These are phyloP conservation scores for Geosmithia flava DNA, from an alignment of 2,329 filamentous ascomycete genomes.

Conservation along the genomic window DNA sequence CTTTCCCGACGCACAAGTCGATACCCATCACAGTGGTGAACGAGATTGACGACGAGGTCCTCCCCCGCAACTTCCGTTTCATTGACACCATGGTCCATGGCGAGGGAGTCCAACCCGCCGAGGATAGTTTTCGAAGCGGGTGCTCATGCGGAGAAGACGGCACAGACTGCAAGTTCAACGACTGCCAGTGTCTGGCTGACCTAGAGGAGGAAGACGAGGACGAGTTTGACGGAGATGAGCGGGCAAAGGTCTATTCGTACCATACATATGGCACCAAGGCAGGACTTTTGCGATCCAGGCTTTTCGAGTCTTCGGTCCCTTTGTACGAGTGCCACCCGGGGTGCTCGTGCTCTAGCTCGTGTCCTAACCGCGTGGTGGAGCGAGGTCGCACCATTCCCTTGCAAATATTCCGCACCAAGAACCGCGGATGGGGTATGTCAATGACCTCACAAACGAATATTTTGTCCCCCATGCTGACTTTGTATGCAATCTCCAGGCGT, in stretches of 20 bases:
- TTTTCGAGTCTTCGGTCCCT: slow-evolving; percentile 41
- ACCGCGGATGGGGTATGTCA: slow-evolving; percentile 61
- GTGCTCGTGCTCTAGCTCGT: slow-evolving; percentile 52
- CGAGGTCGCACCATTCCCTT: slow-evolving; percentile 58
- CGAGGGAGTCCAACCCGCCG: slow-evolving; percentile 45
- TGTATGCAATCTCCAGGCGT: slow-evolving; percentile 34
- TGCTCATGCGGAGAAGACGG: slow-evolving; percentile 52
- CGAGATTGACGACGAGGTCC: slow-evolving; percentile 37
- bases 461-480: background rate
- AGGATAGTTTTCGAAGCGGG: slow-evolving; percentile 52
- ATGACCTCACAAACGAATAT: background rate
- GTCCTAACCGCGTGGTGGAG: slow-evolving; percentile 67
- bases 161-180: slow-evolving; percentile 53
- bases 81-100: slow-evolving; percentile 49
- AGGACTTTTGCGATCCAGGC: slow-evolving; percentile 37
- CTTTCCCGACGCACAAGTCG: slow-evolving; percentile 33
- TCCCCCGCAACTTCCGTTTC: slow-evolving; percentile 56
- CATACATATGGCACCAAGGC: slow-evolving; percentile 38
- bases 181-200: slow-evolving; percentile 59
- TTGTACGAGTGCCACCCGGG: slow-evolving; percentile 73
- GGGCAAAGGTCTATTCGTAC: slow-evolving; percentile 49
- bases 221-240: slow-evolving; percentile 24
- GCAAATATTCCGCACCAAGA: slow-evolving; percentile 62
- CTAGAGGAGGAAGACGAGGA: slow-evolving; percentile 38
- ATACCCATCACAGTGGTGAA: slow-evolving; percentile 55